Evolutionary conservation across 805 yeast genomes (phyloP).

Genomic region (Metschnikowia chrysomelidarum): DNA sequence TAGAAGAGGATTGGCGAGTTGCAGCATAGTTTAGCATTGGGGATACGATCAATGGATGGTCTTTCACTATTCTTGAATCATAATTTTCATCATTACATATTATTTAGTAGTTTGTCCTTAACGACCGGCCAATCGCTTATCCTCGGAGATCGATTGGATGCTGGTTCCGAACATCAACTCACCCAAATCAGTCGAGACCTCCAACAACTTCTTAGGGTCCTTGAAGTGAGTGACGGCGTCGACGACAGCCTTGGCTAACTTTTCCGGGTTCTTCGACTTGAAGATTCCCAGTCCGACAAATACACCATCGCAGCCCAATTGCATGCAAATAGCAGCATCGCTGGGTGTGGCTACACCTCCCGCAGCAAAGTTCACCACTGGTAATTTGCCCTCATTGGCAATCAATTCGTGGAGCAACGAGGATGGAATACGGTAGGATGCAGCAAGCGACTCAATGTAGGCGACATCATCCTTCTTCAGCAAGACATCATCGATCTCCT

Average conservation of each 20-base stretch:
- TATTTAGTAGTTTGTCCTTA: neutral
- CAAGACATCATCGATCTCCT: constrained; percentile 50
- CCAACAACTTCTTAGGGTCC: constrained; percentile 58
- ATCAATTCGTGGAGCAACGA: constrained; percentile 50
- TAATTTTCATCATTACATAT: neutral
- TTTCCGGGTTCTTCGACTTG: constrained; percentile 69
- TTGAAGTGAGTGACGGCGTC: constrained; percentile 71
- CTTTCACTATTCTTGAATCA: no score
- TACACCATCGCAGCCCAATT: constrained; percentile 75
- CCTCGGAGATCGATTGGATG: constrained; percentile 34
- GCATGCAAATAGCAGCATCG: constrained; percentile 84
- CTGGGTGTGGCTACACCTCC: constrained; percentile 90
- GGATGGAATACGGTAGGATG: constrained; percentile 56
- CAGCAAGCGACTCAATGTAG: constrained; percentile 47
- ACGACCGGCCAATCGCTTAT: constrained; percentile 17
- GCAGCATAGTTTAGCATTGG: no score
- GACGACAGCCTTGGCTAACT: constrained; percentile 75
- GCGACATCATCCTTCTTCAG: constrained; percentile 30
- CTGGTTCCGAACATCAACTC: constrained; percentile 74
- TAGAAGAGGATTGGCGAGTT: neutral
- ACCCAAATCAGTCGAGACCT: constrained; percentile 68
- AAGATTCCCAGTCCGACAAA: constrained; percentile 80
- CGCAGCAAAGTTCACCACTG: constrained; percentile 84
- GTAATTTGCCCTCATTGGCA: constrained; percentile 57
- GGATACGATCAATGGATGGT: no score